Percentiles rank a stretch among this genome's conserved stretches.
Conservation (phyloP, 495 filamentous ascomycete genomes). For the Thermochaetoides thermophila region DNA sequence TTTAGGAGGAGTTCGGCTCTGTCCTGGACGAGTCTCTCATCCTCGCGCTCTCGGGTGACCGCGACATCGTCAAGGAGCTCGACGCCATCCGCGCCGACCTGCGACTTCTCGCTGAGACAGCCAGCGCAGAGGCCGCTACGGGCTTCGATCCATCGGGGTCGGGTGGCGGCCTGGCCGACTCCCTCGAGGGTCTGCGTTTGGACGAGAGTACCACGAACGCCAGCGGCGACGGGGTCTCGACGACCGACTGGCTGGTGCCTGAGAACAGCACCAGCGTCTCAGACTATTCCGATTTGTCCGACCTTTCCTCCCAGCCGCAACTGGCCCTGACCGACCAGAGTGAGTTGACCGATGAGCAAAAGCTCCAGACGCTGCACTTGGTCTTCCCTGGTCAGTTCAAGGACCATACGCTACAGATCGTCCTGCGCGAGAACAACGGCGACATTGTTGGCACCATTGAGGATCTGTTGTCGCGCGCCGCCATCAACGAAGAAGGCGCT, state of each 20-base stretch:
- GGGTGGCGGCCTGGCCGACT: slow-evolving; percentile 18
- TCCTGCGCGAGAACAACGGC: slow-evolving; percentile 47
- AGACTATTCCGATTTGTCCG: slow-evolving; percentile 11
- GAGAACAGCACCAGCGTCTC: slow-evolving; percentile 18
- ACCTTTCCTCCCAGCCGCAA: background rate
- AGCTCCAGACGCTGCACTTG: slow-evolving; percentile 37
- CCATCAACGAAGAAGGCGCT: slow-evolving; percentile 46
- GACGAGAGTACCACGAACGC: slow-evolving; percentile 11
- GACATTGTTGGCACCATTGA: slow-evolving; percentile 61
- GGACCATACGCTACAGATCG: slow-evolving; percentile 44
- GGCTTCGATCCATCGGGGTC: slow-evolving; percentile 71
- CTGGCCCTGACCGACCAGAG: slow-evolving; percentile 23
- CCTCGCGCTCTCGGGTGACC: slow-evolving; percentile 16
- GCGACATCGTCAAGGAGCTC: slow-evolving; percentile 53
- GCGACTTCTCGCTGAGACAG: slow-evolving; percentile 41
- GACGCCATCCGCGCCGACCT: slow-evolving; percentile 45
- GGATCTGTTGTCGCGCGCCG: slow-evolving; percentile 60
- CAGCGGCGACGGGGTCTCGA: slow-evolving; percentile 7
- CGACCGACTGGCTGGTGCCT: background rate
- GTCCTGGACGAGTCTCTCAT: slow-evolving; percentile 19
- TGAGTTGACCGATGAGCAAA: slow-evolving; percentile 39
- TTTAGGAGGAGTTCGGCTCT: slow-evolving; percentile 16
- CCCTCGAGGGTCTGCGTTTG: slow-evolving; percentile 2
- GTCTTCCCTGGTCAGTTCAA: slow-evolving; percentile 55
- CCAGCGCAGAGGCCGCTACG: slow-evolving; percentile 47